Evolutionary conservation across 371 early-diverging fungal species (phyloP), one percentile per base, ranked within the genome.

Genomic region (Nematocida sp.): DNA sequence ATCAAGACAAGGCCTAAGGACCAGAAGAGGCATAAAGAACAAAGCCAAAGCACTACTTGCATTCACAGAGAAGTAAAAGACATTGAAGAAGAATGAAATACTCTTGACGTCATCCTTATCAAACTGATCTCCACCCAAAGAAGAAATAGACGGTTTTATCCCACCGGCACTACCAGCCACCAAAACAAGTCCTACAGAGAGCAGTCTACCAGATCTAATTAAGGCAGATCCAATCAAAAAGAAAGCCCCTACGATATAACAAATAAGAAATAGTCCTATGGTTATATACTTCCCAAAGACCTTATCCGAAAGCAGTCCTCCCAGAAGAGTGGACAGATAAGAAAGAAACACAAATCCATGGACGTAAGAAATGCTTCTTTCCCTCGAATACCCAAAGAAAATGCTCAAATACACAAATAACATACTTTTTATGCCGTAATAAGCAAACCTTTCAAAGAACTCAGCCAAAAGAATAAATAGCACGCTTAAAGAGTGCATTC

Each of bases 141-240:
- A 67, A 25, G 87, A 85, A 51, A 89, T 86, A 78, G 86, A 86
- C 45, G 88, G 84, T 81, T 91, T 91, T 80, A 92, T 91, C 61
- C 91, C 90, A 46, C 92, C 92, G 2, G 91, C 89, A 63, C 90
- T 90, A 52, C 89, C 81, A 38, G 90, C 87, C 53, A 91, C 88
- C 57, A 91, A 81, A 58, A 87, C 21, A 46, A 88, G 77, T 15
- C 89, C 80, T 32, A 87, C 78, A 53, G 88, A 86, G 9, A 88
- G 86, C 1, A 88, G 85, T 48, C 88, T 80, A 27, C 86, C 86
- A 66, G 82, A 80, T 9, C 84, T 81, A 47, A 78, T 81, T 9
- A 65, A 1, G 43, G 79, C 83, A 65, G 88, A 84, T 23, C 84
- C 80, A 11, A 79, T 45, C 40, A 86, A 80, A 27, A 86, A 79